These are phyloP conservation scores for Trichophyton simii DNA, from an alignment of 2,329 filamentous ascomycete genomes.

Conservation along the genomic window DNA sequence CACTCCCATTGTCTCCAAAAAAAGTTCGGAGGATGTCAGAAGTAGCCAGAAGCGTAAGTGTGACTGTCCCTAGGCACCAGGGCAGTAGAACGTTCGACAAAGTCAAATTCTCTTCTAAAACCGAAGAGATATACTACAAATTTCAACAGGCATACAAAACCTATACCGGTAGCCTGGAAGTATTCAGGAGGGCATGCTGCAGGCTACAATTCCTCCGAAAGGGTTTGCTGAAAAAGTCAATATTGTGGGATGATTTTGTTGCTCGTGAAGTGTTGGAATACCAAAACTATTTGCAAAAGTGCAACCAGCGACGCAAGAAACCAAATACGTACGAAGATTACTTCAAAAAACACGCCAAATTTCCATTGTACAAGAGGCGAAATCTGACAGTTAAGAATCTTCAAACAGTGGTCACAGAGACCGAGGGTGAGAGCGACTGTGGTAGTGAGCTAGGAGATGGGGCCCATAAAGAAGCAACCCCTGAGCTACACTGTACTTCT, in stretches of 20 bases:
- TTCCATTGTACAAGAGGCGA: slow-evolving; percentile 26
- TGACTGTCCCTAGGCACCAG: neutral
- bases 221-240: slow-evolving; percentile 24
- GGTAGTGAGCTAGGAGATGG: neutral
- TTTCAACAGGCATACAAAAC: slow-evolving; percentile 30
- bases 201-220: slow-evolving; percentile 24
- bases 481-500: neutral
- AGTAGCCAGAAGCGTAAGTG: neutral
- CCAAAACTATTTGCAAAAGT: slow-evolving; percentile 22
- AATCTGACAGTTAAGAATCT: slow-evolving; percentile 25
- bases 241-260: slow-evolving; percentile 37
- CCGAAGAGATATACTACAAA: slow-evolving; percentile 21
- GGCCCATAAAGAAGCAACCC: neutral
- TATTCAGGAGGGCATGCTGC: slow-evolving; percentile 29
- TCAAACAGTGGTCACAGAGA: slow-evolving; percentile 20
- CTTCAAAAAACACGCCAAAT: slow-evolving; percentile 24
- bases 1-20: neutral
- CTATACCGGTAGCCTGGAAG: slow-evolving; percentile 27
- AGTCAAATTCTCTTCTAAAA: neutral
- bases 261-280: slow-evolving; percentile 30
- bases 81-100: neutral
- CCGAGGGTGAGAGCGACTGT: neutral
- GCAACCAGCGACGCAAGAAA: slow-evolving; percentile 17
- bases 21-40: neutral
- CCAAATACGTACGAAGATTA: slow-evolving; percentile 28